Evolutionary conservation across 148 eudicot genomes (phyloP).

Genomic region (Cornus florida): DNA sequence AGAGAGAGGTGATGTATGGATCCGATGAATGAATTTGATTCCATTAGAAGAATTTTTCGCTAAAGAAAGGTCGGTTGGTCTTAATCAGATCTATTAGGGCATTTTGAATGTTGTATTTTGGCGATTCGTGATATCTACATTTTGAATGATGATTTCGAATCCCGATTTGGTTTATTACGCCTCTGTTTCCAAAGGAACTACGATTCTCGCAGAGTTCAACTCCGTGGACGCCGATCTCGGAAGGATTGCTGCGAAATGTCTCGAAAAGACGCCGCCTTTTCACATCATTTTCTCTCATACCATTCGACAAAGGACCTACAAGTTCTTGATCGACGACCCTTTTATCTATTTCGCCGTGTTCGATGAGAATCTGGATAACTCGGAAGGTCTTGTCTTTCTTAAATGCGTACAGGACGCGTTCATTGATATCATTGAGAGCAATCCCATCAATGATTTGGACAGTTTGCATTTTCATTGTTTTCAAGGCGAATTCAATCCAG

Average conservation of each 20-base stretch:
- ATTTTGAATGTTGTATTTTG: background rate
- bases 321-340: slow-evolving; percentile 56
- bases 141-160: slow-evolving; percentile 44
- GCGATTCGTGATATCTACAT: too few species aligned
- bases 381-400: slow-evolving; percentile 43
- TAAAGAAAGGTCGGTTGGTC: too few species aligned
- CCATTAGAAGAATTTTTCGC: background rate
- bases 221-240: slow-evolving; percentile 50
- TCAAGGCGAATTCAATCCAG: too few species aligned
- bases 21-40: too few species aligned
- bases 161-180: slow-evolving; percentile 59
- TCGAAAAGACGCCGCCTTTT: slow-evolving; percentile 58
- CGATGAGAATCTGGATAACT: slow-evolving; percentile 38
- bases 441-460: too few species aligned
- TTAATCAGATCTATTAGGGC: too few species aligned
- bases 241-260: slow-evolving; percentile 55
- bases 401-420: slow-evolving; percentile 46
- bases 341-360: slow-evolving; percentile 64
- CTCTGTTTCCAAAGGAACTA: slow-evolving; percentile 58
- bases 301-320: slow-evolving; percentile 37
- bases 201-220: slow-evolving; percentile 67
- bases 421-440: too few species aligned
- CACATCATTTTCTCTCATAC: slow-evolving; percentile 68
- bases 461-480: too few species aligned
- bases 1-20: too few species aligned